Evolutionary conservation across 306 rosid genomes (phyloP).

Genomic region (Cercis canadensis): DNA sequence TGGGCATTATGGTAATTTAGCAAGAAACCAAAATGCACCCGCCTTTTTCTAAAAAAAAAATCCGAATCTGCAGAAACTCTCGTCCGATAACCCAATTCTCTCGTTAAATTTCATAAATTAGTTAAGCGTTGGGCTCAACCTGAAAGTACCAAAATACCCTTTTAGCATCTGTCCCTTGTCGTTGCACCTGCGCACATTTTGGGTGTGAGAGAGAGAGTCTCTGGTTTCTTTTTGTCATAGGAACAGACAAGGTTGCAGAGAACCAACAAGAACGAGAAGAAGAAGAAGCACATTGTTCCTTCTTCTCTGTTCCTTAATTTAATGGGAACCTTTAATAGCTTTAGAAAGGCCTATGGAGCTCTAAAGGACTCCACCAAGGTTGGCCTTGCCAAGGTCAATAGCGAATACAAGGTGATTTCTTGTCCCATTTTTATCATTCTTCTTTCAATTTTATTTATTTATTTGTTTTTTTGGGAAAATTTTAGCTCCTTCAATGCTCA

Average conservation of each 20-base stretch:
- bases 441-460: background rate
- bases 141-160: conserved; percentile 43
- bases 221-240: conserved; percentile 48
- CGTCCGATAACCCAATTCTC: conserved; percentile 24
- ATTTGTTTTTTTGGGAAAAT: background rate
- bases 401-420: conserved; percentile 78
- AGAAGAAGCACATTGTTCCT: conserved; percentile 43
- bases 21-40: background rate
- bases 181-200: conserved; percentile 48
- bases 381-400: conserved; percentile 97
- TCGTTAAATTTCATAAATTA: conserved; percentile 38
- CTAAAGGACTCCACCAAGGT: conserved; percentile 93
- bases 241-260: conserved; percentile 47
- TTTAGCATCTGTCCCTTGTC: background rate
- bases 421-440: background rate
- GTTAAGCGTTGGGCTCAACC: conserved; percentile 1
- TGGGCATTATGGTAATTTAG: too few relatives aligned
- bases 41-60: conserved; percentile 33
- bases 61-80: conserved; percentile 28
- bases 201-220: conserved; percentile 45
- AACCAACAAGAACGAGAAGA: conserved; percentile 32
- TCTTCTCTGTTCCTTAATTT: conserved; percentile 40
- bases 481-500: background rate
- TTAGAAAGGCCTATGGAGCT: conserved; percentile 92
- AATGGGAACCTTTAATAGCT: conserved; percentile 84